phyloP scores from a whole-genome alignment of 129 eudicot genomes.

The Dittrichia graveolens region DNA sequence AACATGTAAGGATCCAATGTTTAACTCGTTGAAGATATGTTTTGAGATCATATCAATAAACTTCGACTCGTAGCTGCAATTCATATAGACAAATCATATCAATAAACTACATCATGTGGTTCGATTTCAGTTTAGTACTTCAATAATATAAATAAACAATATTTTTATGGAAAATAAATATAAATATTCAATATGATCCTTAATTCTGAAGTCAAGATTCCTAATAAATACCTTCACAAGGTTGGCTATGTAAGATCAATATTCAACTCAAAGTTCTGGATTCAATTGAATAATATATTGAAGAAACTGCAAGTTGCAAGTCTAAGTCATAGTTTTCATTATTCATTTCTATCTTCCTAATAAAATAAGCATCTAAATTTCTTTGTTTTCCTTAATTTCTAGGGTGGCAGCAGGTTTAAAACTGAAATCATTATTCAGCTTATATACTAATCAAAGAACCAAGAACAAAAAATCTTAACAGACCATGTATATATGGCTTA shows the following conservation, averaged over 20 bases:
- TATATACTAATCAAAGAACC: too few relatives aligned
- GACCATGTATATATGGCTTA: background rate
- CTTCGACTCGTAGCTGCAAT: conserved; percentile 36
- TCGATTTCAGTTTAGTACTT: background rate
- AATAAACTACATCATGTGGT: background rate
- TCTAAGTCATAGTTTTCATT: background rate
- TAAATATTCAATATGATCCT: background rate
- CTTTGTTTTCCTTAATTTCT: too few relatives aligned
- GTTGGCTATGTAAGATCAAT: background rate
- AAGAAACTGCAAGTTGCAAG: background rate
- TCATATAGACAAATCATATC: background rate
- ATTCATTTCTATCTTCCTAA: too few relatives aligned
- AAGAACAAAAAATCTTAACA: background rate
- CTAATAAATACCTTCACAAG: background rate
- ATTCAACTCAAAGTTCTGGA: background rate
- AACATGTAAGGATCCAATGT: conserved; percentile 30
- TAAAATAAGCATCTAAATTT: too few relatives aligned
- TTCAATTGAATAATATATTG: background rate
- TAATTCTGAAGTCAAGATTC: background rate
- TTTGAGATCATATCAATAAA: conserved; percentile 37
- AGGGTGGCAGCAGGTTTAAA: too few relatives aligned
- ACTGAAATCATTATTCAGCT: too few relatives aligned
- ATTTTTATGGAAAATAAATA: background rate
- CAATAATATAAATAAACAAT: background rate
- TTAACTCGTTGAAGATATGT: conserved; percentile 30